Conservation (phyloP, 139 green algal species). For the Coccomyxa sp. region DNA sequence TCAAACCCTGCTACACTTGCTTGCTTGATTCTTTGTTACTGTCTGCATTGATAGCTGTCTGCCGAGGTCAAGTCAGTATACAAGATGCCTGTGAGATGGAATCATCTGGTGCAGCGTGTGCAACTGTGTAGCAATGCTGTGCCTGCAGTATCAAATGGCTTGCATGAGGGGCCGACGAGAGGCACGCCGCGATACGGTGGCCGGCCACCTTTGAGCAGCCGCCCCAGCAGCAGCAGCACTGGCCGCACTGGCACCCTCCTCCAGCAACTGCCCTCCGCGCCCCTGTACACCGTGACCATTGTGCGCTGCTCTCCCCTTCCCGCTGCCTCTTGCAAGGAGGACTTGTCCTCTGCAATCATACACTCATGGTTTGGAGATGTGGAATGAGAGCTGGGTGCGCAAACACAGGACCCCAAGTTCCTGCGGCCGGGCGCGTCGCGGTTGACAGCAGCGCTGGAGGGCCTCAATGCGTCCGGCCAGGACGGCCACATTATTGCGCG, state of each 20-base stretch:
- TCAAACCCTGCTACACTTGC: too few species aligned
- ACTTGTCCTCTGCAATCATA: not conserved
- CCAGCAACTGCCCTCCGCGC: not conserved
- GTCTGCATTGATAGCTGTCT: too few species aligned
- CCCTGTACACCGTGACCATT: not conserved
- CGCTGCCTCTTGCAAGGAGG: not conserved
- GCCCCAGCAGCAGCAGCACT: not conserved
- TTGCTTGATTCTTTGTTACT: too few species aligned
- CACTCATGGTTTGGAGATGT: not conserved
- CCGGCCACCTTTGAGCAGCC: not conserved
- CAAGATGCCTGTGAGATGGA: too few species aligned
- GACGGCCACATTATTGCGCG: slow-evolving; percentile 21
- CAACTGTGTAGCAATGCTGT: too few species aligned
- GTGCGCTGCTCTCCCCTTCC: not conserved
- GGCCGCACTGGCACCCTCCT: not conserved
- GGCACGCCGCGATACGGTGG: not conserved
- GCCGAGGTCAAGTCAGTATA: too few species aligned
- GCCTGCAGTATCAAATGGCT: too few species aligned
- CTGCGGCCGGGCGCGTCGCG: slow-evolving; percentile 5
- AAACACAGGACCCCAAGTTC: not conserved
- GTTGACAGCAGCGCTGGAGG: slow-evolving; percentile 21
- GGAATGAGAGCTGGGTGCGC: too few species aligned
- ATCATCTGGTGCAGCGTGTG: too few species aligned
- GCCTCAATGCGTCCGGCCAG: not conserved
- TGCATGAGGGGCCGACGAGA: too few species aligned